phyloP scores from a whole-genome alignment of 2,329 filamentous ascomycete species.

The Colletotrichum gloeosporioides region DNA sequence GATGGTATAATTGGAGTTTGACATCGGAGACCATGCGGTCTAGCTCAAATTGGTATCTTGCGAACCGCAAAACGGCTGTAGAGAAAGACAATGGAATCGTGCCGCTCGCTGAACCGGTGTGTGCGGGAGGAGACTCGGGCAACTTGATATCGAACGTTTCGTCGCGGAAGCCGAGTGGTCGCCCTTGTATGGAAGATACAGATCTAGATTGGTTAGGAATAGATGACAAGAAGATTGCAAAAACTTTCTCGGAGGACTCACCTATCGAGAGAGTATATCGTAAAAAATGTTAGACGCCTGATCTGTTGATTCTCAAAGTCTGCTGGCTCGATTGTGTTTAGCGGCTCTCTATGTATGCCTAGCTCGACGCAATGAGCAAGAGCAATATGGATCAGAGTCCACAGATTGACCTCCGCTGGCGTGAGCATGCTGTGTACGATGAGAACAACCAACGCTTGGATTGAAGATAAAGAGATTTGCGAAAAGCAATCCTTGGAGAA shows the following conservation, averaged over 20 bases:
- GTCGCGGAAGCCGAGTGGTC: conserved; percentile 40
- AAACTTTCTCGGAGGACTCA: too few relatives aligned
- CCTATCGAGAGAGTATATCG: conserved; percentile 38
- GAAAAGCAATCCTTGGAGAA: conserved; percentile 36
- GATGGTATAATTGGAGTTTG: conserved; percentile 28
- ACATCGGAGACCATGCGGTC: conserved; percentile 28
- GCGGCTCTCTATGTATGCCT: conserved; percentile 39
- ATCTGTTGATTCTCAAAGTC: conserved; percentile 20
- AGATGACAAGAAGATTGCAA: too few relatives aligned
- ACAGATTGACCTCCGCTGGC: conserved; percentile 38
- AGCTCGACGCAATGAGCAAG: conserved; percentile 42
- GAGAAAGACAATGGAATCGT: not conserved
- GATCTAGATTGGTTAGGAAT: conserved; percentile 22
- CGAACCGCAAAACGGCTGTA: conserved; percentile 22
- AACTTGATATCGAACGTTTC: conserved; percentile 39
- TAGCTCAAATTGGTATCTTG: conserved; percentile 31
- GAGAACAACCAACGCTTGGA: conserved; percentile 36
- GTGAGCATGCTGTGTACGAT: conserved; percentile 36
- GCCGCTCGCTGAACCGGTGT: not conserved
- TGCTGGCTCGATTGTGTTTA: not conserved
- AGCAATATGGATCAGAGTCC: conserved; percentile 39
- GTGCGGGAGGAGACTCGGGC: not conserved
- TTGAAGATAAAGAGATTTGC: conserved; percentile 33
- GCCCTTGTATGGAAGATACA: conserved; percentile 40
- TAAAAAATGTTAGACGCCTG: conserved; percentile 35